Conservation (phyloP, 345 rosid genomes). For the Brassica juncea region DNA sequence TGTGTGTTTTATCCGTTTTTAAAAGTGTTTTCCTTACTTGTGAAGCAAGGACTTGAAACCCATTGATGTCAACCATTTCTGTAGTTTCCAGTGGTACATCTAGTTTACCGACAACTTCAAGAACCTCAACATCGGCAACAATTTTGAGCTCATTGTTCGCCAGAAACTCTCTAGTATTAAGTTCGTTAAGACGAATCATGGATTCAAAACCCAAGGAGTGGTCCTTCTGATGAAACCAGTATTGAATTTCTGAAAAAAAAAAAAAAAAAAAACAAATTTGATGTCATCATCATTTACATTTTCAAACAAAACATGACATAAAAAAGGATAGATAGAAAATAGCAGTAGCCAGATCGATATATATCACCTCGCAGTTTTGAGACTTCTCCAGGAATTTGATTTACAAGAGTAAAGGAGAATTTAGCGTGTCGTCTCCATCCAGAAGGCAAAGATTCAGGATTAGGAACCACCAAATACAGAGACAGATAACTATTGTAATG, state of each 20-base stretch:
- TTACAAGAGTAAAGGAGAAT: not conserved
- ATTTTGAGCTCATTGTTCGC: not conserved
- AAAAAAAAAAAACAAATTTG: not conserved
- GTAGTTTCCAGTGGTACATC: not conserved
- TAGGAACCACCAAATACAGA: not conserved
- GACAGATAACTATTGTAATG: slow-evolving; percentile 14
- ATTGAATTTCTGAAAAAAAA: not conserved
- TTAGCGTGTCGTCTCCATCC: not conserved
- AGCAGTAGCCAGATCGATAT: not conserved
- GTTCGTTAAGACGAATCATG: not conserved
- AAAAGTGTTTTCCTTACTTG: not conserved
- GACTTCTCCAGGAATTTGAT: not conserved
- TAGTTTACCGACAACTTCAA: not conserved
- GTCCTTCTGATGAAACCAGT: not conserved
- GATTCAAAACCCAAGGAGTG: not conserved
- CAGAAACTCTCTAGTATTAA: not conserved
- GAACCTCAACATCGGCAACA: not conserved
- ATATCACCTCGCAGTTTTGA: not conserved
- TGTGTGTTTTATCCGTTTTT: not conserved
- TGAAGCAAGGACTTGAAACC: not conserved
- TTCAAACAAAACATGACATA: no score
- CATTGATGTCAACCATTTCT: not conserved
- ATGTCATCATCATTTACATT: not conserved
- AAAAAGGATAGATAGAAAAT: not conserved
- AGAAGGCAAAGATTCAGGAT: not conserved